Evolutionary conservation across 768 basidiomycete species (phyloP), one percentile per base, ranked within the genome.

Genomic region (Lepiota subincarnata): DNA sequence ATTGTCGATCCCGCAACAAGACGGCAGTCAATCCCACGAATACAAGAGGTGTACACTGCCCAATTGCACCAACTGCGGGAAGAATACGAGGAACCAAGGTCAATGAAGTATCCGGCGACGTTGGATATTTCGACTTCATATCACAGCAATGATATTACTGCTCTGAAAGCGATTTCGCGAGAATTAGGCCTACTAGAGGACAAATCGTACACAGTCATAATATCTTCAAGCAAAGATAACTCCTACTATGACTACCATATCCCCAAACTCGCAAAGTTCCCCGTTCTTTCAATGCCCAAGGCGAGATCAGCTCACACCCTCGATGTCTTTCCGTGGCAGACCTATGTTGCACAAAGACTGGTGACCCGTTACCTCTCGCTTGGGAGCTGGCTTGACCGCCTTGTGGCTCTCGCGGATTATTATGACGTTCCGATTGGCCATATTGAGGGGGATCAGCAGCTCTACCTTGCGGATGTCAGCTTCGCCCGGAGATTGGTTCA

Each of bases 371-470:
- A 93, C 64, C 73, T 98, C 18, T 75, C 76, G 34, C 68, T 92
- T 37, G 89, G 92, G 0, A 59, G 71, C 2, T 96, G 92, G 90
- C 68, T 98, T 38, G 86, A 91, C 61, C 80, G 87, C 19, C 79
- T 86, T 59, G 76, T 90, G 2, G 79, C 87, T 4, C 79, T 94
- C 35, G 89, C 96, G 0, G 81, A 88, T 58, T 95, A 97, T 62
- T 95, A 92, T 63, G 92, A 98, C 66, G 78, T 98, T 4, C 96
- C 97, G 1, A 73, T 95, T 12, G 93, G 96, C 14, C 93, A 99
- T 64, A 78, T 98, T 36, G 92, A 94, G 38, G 86, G 88, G 3
- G 97, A 99, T 62, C 86, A 90, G 40, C 86, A 92, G 1, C 73
- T 98, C n/a, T 77, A 87, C 60, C 73, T 96, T 44, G 83, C 93